phyloP scores from a whole-genome alignment of 1,284 basidiomycete genomes.

The Meira nashicola region DNA sequence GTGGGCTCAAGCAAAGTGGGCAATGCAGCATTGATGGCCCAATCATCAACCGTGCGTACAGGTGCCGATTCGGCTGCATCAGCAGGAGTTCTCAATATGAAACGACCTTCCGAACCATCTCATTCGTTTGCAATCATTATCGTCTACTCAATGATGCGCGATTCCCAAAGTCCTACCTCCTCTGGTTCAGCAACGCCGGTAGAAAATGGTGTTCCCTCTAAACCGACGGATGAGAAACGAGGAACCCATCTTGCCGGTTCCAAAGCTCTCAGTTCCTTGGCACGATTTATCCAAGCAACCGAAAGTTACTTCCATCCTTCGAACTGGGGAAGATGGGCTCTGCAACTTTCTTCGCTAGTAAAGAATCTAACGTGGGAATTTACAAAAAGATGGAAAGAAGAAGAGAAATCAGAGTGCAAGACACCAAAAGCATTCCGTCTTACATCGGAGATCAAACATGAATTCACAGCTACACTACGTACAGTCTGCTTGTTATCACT shows the following conservation, averaged over 20 bases:
- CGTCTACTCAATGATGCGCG: slow-evolving; percentile 84
- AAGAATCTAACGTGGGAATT: slow-evolving; percentile 80
- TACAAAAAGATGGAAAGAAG: slow-evolving; percentile 58
- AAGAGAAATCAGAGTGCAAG: slow-evolving; percentile 72
- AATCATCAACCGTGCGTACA: slow-evolving; percentile 42
- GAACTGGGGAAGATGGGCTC: slow-evolving; percentile 50
- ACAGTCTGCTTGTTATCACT: slow-evolving; percentile 87
- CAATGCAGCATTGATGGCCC: slow-evolving; percentile 44
- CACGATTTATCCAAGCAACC: slow-evolving; percentile 81
- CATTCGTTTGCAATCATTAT: slow-evolving; percentile 76
- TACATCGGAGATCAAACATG: slow-evolving; percentile 73
- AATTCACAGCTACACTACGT: slow-evolving; percentile 75
- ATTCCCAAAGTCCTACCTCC: slow-evolving; percentile 57
- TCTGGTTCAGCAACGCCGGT: slow-evolving; percentile 21
- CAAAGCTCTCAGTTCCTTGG: slow-evolving; percentile 80
- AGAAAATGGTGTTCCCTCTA: slow-evolving; percentile 25
- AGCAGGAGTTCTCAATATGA: slow-evolving; percentile 68
- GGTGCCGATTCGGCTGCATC: slow-evolving; percentile 60
- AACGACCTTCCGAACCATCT: slow-evolving; percentile 69
- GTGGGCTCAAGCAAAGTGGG: slow-evolving; percentile 56
- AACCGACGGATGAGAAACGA: slow-evolving; percentile 54
- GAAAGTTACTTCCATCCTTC: slow-evolving; percentile 86
- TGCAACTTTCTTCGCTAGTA: slow-evolving; percentile 74
- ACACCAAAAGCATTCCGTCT: slow-evolving; percentile 72
- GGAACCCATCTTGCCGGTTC: slow-evolving; percentile 73